A percentile compares a stretch with the other conserved stretches of the same genome.
These are phyloP conservation scores for Lodderomyces theae DNA, from an alignment of 1,139 yeast genomes.

Conservation along the genomic window DNA sequence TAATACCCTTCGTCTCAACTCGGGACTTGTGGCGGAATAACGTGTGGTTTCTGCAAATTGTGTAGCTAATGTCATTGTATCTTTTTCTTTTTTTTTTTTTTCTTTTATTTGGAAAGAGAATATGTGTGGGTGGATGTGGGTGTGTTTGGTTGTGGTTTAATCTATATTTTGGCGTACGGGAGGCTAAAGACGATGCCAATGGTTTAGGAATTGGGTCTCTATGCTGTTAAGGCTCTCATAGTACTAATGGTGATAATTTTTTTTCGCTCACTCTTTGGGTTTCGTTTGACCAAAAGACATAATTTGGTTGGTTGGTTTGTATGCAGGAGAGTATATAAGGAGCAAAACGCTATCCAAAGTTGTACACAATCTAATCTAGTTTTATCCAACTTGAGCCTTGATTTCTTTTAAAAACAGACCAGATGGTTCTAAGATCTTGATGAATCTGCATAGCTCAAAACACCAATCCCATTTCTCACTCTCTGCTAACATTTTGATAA, in stretches of 20 bases:
- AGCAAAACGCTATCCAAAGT: too few relatives aligned
- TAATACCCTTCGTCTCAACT: slow-evolving; percentile 63
- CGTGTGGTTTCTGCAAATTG: slow-evolving; percentile 83
- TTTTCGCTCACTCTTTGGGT: slow-evolving; percentile 7
- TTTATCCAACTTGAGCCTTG: slow-evolving; percentile 11
- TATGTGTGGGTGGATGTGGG: too few relatives aligned
- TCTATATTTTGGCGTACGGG: too few relatives aligned
- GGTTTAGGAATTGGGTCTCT: too few relatives aligned
- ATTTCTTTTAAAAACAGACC: slow-evolving; percentile 26
- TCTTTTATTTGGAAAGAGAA: too few relatives aligned
- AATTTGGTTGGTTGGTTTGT: slow-evolving; percentile 27
- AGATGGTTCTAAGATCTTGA: slow-evolving; percentile 42
- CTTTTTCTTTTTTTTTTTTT: too few relatives aligned
- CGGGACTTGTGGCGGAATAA: slow-evolving; percentile 59
- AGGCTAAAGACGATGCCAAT: too few relatives aligned
- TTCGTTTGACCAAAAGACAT: slow-evolving; percentile 22
- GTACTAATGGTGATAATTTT: background rate
- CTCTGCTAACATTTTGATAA: slow-evolving; percentile 33
- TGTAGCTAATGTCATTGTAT: slow-evolving; percentile 62
- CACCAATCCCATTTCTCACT: slow-evolving; percentile 45
- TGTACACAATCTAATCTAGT: background rate
- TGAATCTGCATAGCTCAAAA: slow-evolving; percentile 45
- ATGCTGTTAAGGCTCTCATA: too few relatives aligned
- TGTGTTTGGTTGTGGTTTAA: too few relatives aligned
- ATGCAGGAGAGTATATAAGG: slow-evolving; percentile 11